Evolutionary conservation across 192 early-diverging fungal species (phyloP), one percentile per base, ranked within the genome.

Genomic region (Podila clonocystis): DNA sequence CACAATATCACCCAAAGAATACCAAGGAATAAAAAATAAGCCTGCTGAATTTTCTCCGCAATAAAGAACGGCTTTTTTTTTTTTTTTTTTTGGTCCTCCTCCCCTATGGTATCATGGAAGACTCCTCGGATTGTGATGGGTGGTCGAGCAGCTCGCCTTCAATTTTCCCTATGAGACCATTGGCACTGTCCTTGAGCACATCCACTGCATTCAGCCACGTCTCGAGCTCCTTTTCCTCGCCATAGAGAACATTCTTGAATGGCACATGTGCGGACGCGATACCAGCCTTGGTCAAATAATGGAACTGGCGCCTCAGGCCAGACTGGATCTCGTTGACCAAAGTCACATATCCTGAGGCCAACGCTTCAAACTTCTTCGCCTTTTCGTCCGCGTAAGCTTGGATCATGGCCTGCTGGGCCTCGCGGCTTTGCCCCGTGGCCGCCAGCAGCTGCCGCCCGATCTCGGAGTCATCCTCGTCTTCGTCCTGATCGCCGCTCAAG

Each of bases 171-270:
- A 80, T 72, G 30, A 80, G 41, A 13, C 49, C 29, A 24, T 68
- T 31, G 4, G 77, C 31, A 28, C 71, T 80, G 24, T 68, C 66
- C 31, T 69, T 68, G 34, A 80, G 49, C 2, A 80, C 70, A 65
- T 85, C 80, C 9, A 73, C 84, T 0, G 84, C 84, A 62, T 82
- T 82, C 30, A 82, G 58, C 84, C 84, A 85, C 24, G 70, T 85
- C 33, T 85, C 84, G 11, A 77, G 64, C 63, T 85, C 84, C 66
- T 85, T 85, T 13, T 72, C 78, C 64, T 85, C 84, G 0, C 84
- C 84, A 64, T 85, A 85, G 4, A 82, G 72, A 24, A 85, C 79
- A 26, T 74, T 77, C 52, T 70, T 68, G 65, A 85, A 82, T 3
- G 84, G 84, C 9, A 85, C 75, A 30, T 85, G 78, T 3, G 78